These are phyloP conservation scores for Acer yangbiense DNA, from an alignment of 345 rosid genomes.

Conservation along the genomic window DNA sequence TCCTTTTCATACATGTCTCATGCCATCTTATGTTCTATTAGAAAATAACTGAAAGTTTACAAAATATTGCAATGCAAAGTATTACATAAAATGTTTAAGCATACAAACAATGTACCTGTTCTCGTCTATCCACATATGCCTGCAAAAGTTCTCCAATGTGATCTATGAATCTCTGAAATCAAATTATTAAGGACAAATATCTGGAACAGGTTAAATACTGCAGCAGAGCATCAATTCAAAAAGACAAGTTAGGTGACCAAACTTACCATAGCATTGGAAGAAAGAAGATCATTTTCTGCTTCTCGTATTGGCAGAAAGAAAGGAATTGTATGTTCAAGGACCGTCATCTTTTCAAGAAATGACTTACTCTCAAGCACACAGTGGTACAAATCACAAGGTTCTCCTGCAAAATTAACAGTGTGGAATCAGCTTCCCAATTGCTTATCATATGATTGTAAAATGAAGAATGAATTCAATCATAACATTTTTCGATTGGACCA, in stretches of 20 bases:
- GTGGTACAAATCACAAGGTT: conserved; percentile 82
- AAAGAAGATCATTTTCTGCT: conserved; percentile 88
- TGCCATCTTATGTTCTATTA: neutral
- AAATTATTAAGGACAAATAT: conserved; percentile 25
- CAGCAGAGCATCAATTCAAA: conserved; percentile 7
- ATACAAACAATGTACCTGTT: conserved; percentile 62
- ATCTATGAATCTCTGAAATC: conserved; percentile 85
- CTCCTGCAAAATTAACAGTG: conserved; percentile 51
- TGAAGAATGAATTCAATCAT: neutral
- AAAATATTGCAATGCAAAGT: neutral
- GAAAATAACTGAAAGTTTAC: neutral
- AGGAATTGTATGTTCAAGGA: conserved; percentile 91
- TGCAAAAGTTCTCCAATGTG: conserved; percentile 83
- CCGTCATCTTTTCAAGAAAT: conserved; percentile 92
- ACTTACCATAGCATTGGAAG: conserved; percentile 84
- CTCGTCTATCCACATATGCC: conserved; percentile 90
- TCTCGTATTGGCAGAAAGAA: conserved; percentile 90
- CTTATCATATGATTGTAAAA: conserved; percentile 7
- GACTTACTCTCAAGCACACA: conserved; percentile 93
- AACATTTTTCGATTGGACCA: neutral
- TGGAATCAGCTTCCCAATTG: conserved; percentile 15
- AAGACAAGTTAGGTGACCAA: conserved; percentile 31
- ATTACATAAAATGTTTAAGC: neutral
- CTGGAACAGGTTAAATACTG: neutral
- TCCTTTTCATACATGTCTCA: neutral